Base-by-base conservation (phyloP, 2,329 filamentous ascomycete genomes). In the Delphinella strobiligena region DNA sequence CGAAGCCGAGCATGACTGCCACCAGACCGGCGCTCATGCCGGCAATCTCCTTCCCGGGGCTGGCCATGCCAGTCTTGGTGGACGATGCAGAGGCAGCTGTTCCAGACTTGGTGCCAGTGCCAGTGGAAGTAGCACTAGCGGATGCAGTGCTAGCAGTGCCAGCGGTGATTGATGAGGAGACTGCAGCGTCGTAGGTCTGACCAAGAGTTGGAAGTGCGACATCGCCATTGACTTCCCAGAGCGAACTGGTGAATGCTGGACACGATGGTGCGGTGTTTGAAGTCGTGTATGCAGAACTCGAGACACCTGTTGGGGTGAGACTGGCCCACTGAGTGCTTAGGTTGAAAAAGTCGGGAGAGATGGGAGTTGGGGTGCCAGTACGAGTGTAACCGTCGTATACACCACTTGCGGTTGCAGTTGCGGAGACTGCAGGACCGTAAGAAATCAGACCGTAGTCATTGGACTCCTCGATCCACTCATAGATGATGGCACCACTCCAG, bases 381-480 rank as follows among this genome's bases (percentile, higher is more conserved):
- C 82, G 74, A 0, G 74, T 72, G 59, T 71, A 87, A 24, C 83
- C 81, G 49, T 76, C 83, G 11, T 71, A 66, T n/a, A 71, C 73
- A 1, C 68, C 53, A 12, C 12, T 27, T 34, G 45, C 47, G 2
- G 59, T 51, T 15, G 51, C 50, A 1, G 68, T 59, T 16, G 69
- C 62, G 27, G 67, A 68, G 9, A 68, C 69, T n/a, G 66, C 60
- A 3, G 72, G 63, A 1, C 81, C 83, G 55, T 93, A 93, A 15
- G 71, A 78, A 50, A 93, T 72, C 27, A 93, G 68, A 30, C 86
- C 86, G 59, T 93, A 93, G 52, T 84, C 61, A 60, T 93, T 93
- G 37, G 72, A 67, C 60, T 93, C 86, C 55, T 89, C 66, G 46
- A 93, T 85, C 86, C 86, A 93, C 57, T 93, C 85, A 61, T 93